Conservation (phyloP, 305 asterid species). For the Solanum chacoense region DNA sequence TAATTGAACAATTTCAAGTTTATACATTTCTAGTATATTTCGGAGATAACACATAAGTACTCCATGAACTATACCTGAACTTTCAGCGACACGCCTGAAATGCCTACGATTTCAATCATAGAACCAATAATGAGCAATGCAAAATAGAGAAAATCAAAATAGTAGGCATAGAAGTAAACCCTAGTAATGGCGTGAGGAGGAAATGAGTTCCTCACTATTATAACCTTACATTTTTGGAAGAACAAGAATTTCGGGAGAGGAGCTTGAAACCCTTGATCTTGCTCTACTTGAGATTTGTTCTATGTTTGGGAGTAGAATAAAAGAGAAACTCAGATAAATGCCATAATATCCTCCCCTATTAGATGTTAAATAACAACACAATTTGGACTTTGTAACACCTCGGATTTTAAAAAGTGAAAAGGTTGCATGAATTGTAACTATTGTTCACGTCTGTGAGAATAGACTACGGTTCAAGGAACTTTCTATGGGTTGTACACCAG, state of each 20-base stretch:
- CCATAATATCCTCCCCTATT: neutral
- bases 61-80: neutral
- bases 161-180: neutral
- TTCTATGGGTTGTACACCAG: no score
- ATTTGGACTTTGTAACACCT: no score
- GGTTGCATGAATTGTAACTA: no score
- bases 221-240: neutral
- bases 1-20: neutral
- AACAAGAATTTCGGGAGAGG: neutral
- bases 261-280: neutral
- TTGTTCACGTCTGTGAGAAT: no score
- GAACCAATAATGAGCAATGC: neutral
- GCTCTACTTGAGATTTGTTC: neutral
- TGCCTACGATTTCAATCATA: no score
- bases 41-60: neutral
- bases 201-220: neutral
- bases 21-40: neutral
- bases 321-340: neutral
- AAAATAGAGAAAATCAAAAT: neutral
- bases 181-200: neutral
- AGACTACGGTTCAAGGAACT: no score
- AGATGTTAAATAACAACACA: neutral
- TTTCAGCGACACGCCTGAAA: neutral
- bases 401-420: no score
- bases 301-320: neutral